These are phyloP conservation scores for Fusarium compactum DNA, from an alignment of 2,329 filamentous ascomycete genomes.

Conservation along the genomic window DNA sequence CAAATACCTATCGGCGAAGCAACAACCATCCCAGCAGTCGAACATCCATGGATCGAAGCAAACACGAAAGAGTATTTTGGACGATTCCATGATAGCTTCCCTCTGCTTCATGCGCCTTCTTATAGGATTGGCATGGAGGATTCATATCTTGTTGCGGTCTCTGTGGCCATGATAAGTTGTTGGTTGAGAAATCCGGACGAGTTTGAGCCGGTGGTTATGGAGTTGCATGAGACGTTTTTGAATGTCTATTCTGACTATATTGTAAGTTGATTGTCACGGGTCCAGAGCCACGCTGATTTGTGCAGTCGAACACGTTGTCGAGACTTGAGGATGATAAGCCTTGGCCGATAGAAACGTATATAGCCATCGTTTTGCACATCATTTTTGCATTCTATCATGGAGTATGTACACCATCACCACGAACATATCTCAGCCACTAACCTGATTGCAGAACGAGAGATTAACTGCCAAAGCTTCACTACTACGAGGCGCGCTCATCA, in stretches of 20 bases:
- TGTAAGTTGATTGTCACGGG: conserved; percentile 33
- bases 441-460: conserved; percentile 46
- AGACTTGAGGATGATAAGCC: conserved; percentile 32
- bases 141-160: conserved; percentile 45
- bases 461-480: conserved; percentile 50
- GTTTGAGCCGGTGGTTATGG: conserved; percentile 45
- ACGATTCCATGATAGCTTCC: conserved; percentile 57
- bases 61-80: conserved; percentile 53
- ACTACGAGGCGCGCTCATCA: conserved; percentile 52
- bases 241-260: conserved; percentile 47
- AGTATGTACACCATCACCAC: conserved; percentile 35
- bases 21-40: background rate
- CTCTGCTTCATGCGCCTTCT: conserved; percentile 55
- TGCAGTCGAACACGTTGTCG: conserved; percentile 34
- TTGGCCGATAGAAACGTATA: conserved; percentile 51
- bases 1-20: conserved; percentile 24
- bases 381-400: conserved; percentile 56
- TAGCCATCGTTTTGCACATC: conserved; percentile 54
- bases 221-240: conserved; percentile 51
- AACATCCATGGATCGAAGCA: conserved; percentile 36
- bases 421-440: background rate
- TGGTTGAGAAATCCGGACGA: conserved; percentile 52
- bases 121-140: conserved; percentile 48
- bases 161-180: conserved; percentile 55
- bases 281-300: background rate